A percentile compares a stretch with the other conserved stretches of the same genome.
Evolutionary conservation across 139 green algal genomes (phyloP).

Genomic region (Parachlorella kessleri): DNA sequence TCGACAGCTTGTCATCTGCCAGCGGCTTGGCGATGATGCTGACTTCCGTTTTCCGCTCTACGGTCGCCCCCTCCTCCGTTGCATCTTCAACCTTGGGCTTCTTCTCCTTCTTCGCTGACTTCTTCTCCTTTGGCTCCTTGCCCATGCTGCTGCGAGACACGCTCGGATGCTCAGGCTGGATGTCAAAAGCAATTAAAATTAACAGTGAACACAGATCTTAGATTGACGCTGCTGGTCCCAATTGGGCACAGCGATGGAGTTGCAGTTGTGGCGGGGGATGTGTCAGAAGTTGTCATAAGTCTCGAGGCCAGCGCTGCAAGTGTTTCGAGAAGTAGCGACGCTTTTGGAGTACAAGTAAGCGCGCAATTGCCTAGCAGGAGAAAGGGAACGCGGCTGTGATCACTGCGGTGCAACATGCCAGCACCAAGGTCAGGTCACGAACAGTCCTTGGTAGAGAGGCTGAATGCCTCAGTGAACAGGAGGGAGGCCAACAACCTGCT

Average conservation of each 20-base stretch:
- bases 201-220: too few relatives aligned
- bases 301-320: too few relatives aligned
- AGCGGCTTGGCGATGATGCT: slow-evolving; percentile 90
- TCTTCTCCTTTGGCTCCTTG: slow-evolving; percentile 10
- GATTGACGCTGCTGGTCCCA: too few relatives aligned
- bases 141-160: background rate
- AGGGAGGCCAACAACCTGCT: slow-evolving; percentile 57
- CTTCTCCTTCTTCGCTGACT: slow-evolving; percentile 42
- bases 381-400: background rate
- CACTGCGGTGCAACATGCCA: background rate
- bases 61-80: slow-evolving; percentile 3
- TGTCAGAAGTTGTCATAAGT: too few relatives aligned
- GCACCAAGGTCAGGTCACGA: background rate
- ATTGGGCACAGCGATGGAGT: too few relatives aligned
- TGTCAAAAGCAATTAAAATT: too few relatives aligned
- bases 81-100: slow-evolving; percentile 19
- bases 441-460: slow-evolving; percentile 32
- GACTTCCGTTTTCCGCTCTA: slow-evolving; percentile 14
- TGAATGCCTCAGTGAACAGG: slow-evolving; percentile 40
- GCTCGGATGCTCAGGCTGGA: too few relatives aligned
- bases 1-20: slow-evolving; percentile 92
- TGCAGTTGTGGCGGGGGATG: too few relatives aligned
- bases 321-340: too few relatives aligned
- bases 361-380: too few relatives aligned
- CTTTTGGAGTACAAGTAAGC: too few relatives aligned